Percentiles rank a stretch among this genome's conserved stretches.
phyloP scores from a whole-genome alignment of 495 filamentous ascomycete genomes.

The Podospora comata region DNA sequence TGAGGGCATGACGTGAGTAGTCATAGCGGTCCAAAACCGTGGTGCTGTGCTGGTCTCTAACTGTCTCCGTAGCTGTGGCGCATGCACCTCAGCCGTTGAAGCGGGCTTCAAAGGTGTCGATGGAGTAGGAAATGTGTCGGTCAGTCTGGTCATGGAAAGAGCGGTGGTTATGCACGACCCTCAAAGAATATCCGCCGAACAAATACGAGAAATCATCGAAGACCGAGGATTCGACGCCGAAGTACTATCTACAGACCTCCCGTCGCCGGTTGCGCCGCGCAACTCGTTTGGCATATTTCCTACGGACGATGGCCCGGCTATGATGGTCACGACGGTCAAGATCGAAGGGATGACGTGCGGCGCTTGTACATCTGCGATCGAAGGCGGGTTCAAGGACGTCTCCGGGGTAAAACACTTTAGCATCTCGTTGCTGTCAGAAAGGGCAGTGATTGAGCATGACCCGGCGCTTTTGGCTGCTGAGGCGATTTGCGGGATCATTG shows the following conservation, averaged over 20 bases:
- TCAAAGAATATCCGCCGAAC: slow-evolving; percentile 63
- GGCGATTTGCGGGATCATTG: slow-evolving; percentile 73
- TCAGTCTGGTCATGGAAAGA: slow-evolving; percentile 88
- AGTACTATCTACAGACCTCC: slow-evolving; percentile 76
- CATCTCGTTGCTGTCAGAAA: slow-evolving; percentile 87
- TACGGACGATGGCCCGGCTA: slow-evolving; percentile 32
- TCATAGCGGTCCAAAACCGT: not conserved
- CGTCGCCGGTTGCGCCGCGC: slow-evolving; percentile 41
- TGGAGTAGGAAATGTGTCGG: slow-evolving; percentile 77
- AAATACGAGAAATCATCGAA: slow-evolving; percentile 81
- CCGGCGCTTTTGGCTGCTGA: slow-evolving; percentile 62
- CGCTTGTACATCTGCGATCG: slow-evolving; percentile 87
- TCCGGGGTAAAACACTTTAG: slow-evolving; percentile 82
- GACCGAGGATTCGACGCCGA: slow-evolving; percentile 93
- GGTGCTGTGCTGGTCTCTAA: slow-evolving; percentile 7
- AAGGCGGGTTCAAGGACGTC: slow-evolving; percentile 74
- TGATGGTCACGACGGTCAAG: slow-evolving; percentile 72
- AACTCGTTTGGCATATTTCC: slow-evolving; percentile 31
- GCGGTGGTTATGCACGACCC: slow-evolving; percentile 90
- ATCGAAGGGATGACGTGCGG: slow-evolving; percentile 97
- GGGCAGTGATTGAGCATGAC: slow-evolving; percentile 87
- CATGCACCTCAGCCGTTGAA: slow-evolving; percentile 87
- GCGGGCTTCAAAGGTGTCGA: slow-evolving; percentile 74
- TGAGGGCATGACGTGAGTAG: slow-evolving; percentile 77
- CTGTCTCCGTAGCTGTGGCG: slow-evolving; percentile 53